A percentile compares a stretch with the other conserved stretches of the same genome.
These are phyloP conservation scores for Piper longum DNA, from an alignment of 164 flowering plant genomes.

Conservation along the genomic window DNA sequence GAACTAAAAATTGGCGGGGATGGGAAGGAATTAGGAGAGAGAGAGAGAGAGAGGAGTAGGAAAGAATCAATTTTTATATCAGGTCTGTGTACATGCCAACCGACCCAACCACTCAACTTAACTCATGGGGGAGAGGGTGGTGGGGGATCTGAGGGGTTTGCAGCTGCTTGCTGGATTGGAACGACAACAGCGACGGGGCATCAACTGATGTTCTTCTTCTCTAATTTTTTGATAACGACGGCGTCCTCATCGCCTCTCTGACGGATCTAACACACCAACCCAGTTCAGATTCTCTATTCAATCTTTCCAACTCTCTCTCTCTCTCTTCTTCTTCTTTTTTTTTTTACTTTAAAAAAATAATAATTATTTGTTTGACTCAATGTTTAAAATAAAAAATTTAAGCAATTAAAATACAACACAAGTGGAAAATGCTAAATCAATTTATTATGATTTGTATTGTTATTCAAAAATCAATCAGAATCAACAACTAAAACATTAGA, in stretches of 20 bases:
- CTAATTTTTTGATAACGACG: background rate
- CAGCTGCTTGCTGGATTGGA: conserved; percentile 5
- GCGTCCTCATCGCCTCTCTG: background rate
- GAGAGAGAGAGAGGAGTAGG: background rate
- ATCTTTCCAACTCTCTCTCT: background rate
- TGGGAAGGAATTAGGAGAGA: background rate
- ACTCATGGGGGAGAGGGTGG: no score
- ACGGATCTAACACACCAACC: no score
- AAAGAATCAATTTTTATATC: background rate
- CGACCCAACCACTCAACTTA: conserved; percentile 18
- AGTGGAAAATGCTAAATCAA: no score
- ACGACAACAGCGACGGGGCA: conserved; percentile 17
- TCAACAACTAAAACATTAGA: no score
- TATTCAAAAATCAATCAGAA: no score
- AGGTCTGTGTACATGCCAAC: conserved; percentile 7
- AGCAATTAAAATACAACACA: no score
- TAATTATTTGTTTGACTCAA: no score
- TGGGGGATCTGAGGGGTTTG: background rate
- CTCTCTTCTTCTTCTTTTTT: background rate
- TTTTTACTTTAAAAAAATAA: no score
- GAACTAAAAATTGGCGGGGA: background rate
- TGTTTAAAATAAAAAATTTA: no score
- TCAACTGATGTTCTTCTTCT: conserved; percentile 12
- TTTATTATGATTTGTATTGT: no score
- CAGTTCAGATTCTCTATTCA: no score